Evolutionary conservation across 2,329 filamentous ascomycete species (phyloP), one percentile per base, ranked within the genome.

Genomic region (Gaeumannomyces sp.): DNA sequence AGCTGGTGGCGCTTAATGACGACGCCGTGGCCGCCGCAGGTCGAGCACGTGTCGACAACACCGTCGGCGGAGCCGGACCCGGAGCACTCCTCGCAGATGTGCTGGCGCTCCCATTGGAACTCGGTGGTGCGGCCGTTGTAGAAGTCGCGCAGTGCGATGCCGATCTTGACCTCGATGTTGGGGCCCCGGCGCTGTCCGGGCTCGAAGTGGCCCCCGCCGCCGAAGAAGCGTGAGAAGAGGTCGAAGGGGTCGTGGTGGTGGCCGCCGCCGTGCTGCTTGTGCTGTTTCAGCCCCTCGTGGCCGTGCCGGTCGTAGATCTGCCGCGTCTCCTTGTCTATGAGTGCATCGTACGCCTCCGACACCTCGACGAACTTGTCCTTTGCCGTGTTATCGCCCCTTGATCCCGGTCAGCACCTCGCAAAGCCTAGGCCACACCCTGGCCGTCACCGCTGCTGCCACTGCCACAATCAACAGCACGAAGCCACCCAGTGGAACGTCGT

Each of bases 191-290:
- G 88, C 75, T 95, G 89, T 50, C 89, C 89, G 7, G 83, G 80
- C 61, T 88, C 86, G 68, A 91, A 96, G 77, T 95, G 92, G 13
- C 93, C 93, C 59, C 86, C 89, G 28, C 94, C 94, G 68, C 95
- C 95, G 74, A 99, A 99, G 85, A 99, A 98, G 70, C 92, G 90
- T 64, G 89, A 93, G 83, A 99, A 99, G 58, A 99, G 82, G 76
- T 99, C 95, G 74, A 98, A 98, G 27, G 95, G 93, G 74, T 99
- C 93, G 75, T 94, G 89, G 66, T 85, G 82, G 38, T 78, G 78
- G 59, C 83, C 83, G 62, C 86, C 85, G 50, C 87, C 85, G 60
- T 91, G 89, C 72, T 90, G 87, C 72, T 92, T 85, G 71, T 90
- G 91, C 73, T 95, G 89, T 73, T 95, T 87, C 62, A 98, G 81